phyloP scores from a whole-genome alignment of 768 basidiomycete genomes.

The Russula sp. region DNA sequence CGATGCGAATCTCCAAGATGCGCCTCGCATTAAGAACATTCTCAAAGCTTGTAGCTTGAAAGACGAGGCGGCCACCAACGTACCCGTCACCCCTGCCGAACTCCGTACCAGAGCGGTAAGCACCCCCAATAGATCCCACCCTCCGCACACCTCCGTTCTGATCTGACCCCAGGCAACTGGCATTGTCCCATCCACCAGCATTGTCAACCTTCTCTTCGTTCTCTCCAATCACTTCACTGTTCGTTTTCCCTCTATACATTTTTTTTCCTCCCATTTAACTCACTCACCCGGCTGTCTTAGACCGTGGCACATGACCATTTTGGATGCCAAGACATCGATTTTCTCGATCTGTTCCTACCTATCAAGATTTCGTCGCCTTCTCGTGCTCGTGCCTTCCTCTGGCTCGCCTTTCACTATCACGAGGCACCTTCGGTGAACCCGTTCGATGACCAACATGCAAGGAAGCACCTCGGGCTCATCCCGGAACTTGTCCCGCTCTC shows the following conservation, averaged over 20 bases:
- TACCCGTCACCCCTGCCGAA: conserved; percentile 55
- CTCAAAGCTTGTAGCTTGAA: conserved; percentile 59
- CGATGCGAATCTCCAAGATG: conserved; percentile 70
- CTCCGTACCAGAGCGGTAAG: conserved; percentile 54
- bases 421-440: conserved; percentile 42
- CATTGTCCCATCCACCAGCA: conserved; percentile 61
- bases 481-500: conserved; percentile 36
- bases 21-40: conserved; percentile 73
- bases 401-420: conserved; percentile 48
- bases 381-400: conserved; percentile 48
- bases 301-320: conserved; percentile 42
- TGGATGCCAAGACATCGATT: conserved; percentile 35
- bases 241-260: conserved; percentile 24
- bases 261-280: no score
- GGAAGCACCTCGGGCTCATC: conserved; percentile 33
- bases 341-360: conserved; percentile 47
- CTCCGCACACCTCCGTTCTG: conserved; percentile 13
- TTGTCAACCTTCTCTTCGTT: conserved; percentile 68
- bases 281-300: conserved; percentile 34
- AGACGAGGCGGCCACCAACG: conserved; percentile 43
- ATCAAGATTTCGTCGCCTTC: conserved; percentile 41
- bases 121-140: not conserved
- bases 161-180: conserved; percentile 41
- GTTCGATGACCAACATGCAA: conserved; percentile 38
- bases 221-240: conserved; percentile 54